Base-by-base conservation (phyloP, 2,329 filamentous ascomycete genomes). In the Madurella mycetomatis region DNA sequence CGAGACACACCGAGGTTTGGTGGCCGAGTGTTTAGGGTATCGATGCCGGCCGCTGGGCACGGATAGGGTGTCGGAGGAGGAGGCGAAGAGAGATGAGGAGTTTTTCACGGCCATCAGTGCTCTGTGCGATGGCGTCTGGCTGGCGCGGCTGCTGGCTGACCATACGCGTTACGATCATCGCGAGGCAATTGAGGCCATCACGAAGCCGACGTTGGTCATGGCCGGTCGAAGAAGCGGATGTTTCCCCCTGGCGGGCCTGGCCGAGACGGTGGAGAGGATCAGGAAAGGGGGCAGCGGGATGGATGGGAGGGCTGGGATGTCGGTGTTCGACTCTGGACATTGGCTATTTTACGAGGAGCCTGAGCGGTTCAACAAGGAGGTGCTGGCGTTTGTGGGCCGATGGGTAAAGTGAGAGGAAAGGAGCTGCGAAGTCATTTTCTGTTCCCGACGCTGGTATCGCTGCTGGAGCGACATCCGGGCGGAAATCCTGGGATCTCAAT, bases 331-430 rank as follows among this genome's bases (percentile, higher is more conserved):
- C 3, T 62, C 67, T 2, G 72, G 72, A 0, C 72, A 74, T 49
- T 74, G 72, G 72, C 41, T 73, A 53, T 74, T 73, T 44, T 74
- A 69, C 30, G 72, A 74, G 62, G 66, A 73, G 55, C 66, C 70
- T 0, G 69, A 69, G 30, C 57, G 63, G 55, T 74, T 73, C 49
- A 71, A 72, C 49, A 49, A 34, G 41, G 68, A 70, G 56, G 56
- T 73, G 25, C 19, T 64, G 11, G 57, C 55, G n/a, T 72, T 71
- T 55, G 65, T 65, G n/a, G 50, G 46, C 30, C 16, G 39, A 25
- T 57, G 55, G 25, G 25, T 7, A 25, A 7, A 25, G 3, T 25
- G 25, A 25, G 7, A 25, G 25, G 25, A 25, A 25, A 7, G 61
- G 1, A 72, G 59, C 57, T 80, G 77, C 55, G 25, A 25, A 25